These are phyloP conservation scores for Magnaporthales sp. DNA, from an alignment of 2,329 filamentous ascomycete species.

Conservation along the genomic window DNA sequence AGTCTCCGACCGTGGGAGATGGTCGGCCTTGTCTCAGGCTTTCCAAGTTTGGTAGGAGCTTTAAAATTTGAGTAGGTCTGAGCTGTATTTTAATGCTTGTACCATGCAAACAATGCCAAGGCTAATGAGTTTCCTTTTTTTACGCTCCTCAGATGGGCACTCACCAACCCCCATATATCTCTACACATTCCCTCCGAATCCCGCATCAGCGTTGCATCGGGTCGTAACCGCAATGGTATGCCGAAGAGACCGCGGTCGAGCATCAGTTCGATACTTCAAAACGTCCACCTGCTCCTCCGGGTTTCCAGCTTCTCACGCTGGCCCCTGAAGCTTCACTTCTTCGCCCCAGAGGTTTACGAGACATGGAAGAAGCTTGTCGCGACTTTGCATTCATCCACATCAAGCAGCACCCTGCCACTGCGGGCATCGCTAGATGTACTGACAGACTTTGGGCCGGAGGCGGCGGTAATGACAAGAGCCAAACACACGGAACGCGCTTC, in stretches of 20 bases:
- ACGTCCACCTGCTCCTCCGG: slow-evolving; percentile 71
- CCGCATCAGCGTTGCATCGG: slow-evolving; percentile 45
- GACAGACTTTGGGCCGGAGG: slow-evolving; percentile 40
- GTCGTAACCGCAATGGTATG: slow-evolving; percentile 42
- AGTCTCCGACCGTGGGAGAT: slow-evolving; percentile 83
- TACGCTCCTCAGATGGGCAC: slow-evolving; percentile 66
- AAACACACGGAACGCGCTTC: not conserved
- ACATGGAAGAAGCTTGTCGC: slow-evolving; percentile 57
- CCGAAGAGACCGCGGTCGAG: slow-evolving; percentile 49
- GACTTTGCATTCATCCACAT: slow-evolving; percentile 7
- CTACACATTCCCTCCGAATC: slow-evolving; percentile 63
- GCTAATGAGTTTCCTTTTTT: not conserved
- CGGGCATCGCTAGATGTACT: slow-evolving; percentile 41
- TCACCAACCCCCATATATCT: slow-evolving; percentile 77
- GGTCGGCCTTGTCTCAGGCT: slow-evolving; percentile 77
- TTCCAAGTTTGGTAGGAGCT: slow-evolving; percentile 77
- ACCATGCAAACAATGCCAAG: not conserved
- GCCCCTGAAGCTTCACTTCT: slow-evolving; percentile 78
- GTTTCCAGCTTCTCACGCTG: slow-evolving; percentile 73
- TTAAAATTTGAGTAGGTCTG: slow-evolving; percentile 80
- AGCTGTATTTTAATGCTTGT: not conserved
- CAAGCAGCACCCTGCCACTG: slow-evolving; percentile 34
- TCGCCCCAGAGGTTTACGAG: slow-evolving; percentile 57
- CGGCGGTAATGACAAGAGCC: not conserved
- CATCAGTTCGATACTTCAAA: slow-evolving; percentile 63